phyloP scores from a whole-genome alignment of 2,329 filamentous ascomycete species.

The Chaetomium olivaceum region DNA sequence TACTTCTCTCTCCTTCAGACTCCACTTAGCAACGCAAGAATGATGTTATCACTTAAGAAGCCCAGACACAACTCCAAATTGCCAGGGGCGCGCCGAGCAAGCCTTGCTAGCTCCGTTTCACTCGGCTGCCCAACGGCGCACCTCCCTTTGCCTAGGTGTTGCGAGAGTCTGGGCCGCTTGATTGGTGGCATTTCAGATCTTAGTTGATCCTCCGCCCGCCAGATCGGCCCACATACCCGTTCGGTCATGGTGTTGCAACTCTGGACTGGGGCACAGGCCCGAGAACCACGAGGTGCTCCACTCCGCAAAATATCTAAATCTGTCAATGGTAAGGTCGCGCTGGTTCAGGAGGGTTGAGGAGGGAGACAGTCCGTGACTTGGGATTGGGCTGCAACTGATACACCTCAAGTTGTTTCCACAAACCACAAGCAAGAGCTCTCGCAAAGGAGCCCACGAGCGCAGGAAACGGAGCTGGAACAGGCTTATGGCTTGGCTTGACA shows the following conservation, averaged over 20 bases:
- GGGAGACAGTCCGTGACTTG: not conserved
- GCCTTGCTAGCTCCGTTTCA: conserved; percentile 2
- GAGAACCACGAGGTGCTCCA: not conserved
- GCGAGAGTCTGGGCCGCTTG: not conserved
- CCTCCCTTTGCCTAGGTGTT: not conserved
- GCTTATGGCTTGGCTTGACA: not conserved
- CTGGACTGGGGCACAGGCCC: conserved; percentile 7
- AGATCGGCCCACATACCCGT: conserved; percentile 5
- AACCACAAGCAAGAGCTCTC: conserved; percentile 8
- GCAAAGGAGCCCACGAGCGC: not conserved
- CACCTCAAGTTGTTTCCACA: conserved; percentile 8
- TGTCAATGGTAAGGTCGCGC: not conserved
- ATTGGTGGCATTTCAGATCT: conserved; percentile 18
- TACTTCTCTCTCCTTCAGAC: too few species aligned
- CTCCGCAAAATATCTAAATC: not conserved
- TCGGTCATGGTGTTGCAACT: conserved; percentile 15
- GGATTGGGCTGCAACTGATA: not conserved
- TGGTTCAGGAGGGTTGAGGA: not conserved
- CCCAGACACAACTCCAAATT: not conserved
- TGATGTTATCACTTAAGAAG: not conserved
- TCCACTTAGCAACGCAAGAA: too few species aligned
- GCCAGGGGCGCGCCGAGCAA: not conserved
- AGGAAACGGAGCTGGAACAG: not conserved
- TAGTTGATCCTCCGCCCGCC: conserved; percentile 10
- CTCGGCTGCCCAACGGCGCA: not conserved